A percentile compares a stretch with the other conserved stretches of the same genome.
Evolutionary conservation across 148 eudicot species (phyloP).

Genomic region (Vaccinium macrocarpon): DNA sequence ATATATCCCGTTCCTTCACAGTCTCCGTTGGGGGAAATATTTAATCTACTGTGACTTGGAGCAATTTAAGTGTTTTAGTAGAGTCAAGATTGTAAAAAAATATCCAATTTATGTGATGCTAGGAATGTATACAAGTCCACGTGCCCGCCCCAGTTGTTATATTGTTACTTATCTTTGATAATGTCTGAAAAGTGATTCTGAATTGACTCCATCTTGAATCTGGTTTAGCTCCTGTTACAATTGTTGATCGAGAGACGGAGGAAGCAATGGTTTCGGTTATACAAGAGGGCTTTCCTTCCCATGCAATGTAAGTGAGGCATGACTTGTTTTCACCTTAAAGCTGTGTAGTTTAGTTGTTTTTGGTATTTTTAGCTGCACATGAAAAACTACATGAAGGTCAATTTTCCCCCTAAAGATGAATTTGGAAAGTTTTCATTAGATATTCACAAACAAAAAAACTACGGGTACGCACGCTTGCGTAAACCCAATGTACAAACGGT

Average conservation of each 20-base stretch:
- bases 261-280: conserved; percentile 70
- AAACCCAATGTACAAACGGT: no score
- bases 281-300: conserved; percentile 59
- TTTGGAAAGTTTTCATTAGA: background rate
- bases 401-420: background rate
- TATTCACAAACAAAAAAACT: no score
- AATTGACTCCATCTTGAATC: background rate
- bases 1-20: no score
- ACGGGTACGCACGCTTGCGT: no score
- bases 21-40: background rate
- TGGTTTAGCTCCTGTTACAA: conserved; percentile 77
- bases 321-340: background rate
- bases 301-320: conserved; percentile 67
- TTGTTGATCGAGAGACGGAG: conserved; percentile 89
- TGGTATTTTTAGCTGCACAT: no score
- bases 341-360: background rate
- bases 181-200: background rate
- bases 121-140: background rate
- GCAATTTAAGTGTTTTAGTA: background rate
- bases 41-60: background rate
- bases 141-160: background rate
- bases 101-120: background rate
- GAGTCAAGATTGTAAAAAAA: background rate
- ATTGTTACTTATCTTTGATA: background rate
- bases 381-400: no score